phyloP scores from a whole-genome alignment of 2,329 filamentous ascomycete genomes.

The Penicillium concentricum region DNA sequence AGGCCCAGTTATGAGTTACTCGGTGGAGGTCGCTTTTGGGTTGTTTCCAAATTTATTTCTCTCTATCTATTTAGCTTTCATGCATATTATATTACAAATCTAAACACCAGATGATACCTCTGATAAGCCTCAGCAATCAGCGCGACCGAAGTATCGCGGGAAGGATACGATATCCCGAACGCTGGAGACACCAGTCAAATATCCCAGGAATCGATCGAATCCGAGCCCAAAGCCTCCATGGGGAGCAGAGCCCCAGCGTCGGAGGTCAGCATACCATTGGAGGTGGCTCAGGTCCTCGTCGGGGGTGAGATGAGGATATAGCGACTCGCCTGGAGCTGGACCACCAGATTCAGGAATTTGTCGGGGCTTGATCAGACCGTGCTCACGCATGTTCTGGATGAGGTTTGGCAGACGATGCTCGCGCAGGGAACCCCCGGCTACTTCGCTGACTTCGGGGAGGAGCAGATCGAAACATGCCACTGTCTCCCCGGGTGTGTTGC shows the following conservation, averaged over 20 bases:
- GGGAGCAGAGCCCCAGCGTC: slow-evolving; percentile 85
- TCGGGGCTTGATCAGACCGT: slow-evolving; percentile 55
- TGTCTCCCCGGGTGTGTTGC: slow-evolving; percentile 47
- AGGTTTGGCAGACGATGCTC: slow-evolving; percentile 73
- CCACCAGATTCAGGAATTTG: slow-evolving; percentile 20
- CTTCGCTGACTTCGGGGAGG: slow-evolving; percentile 80
- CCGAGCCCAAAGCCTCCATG: slow-evolving; percentile 90
- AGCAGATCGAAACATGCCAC: slow-evolving; percentile 90
- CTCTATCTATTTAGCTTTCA: not conserved
- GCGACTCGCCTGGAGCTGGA: slow-evolving; percentile 10
- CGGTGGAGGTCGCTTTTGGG: not conserved
- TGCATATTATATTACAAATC: slow-evolving; percentile 19
- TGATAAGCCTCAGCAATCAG: slow-evolving; percentile 44
- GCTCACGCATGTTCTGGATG: slow-evolving; percentile 66
- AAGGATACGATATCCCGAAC: slow-evolving; percentile 85
- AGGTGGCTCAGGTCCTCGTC: slow-evolving; percentile 53
- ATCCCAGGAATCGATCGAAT: slow-evolving; percentile 82
- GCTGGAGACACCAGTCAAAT: slow-evolving; percentile 76
- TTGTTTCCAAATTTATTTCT: not conserved
- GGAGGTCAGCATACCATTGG: slow-evolving; percentile 84
- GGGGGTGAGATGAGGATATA: slow-evolving; percentile 39
- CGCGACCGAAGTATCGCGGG: slow-evolving; percentile 65
- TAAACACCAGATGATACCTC: slow-evolving; percentile 14
- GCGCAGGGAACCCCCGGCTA: slow-evolving; percentile 85
- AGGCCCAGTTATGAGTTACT: not conserved